Evolutionary conservation across 2,329 filamentous ascomycete genomes (phyloP).

Genomic region (Talaromyces verruculosus): DNA sequence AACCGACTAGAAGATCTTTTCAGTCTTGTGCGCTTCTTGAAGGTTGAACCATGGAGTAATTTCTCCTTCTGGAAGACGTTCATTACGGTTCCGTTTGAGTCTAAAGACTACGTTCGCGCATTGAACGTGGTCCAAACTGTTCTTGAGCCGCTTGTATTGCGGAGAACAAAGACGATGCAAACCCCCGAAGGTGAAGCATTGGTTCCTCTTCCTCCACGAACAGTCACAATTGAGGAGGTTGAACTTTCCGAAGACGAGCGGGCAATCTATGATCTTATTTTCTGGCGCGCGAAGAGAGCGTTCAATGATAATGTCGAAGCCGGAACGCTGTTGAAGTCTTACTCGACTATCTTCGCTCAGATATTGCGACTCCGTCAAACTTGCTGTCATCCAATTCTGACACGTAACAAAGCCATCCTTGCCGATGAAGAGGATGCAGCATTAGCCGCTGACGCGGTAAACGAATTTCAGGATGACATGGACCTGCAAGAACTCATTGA

Average conservation of each 20-base stretch:
- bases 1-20: slow-evolving; percentile 94
- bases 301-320: slow-evolving; percentile 86
- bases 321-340: slow-evolving; percentile 91
- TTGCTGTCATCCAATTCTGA: slow-evolving; percentile 89
- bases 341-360: slow-evolving; percentile 95
- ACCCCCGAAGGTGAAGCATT: slow-evolving; percentile 80
- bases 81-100: slow-evolving; percentile 95
- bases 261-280: slow-evolving; percentile 91
- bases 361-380: slow-evolving; percentile 89
- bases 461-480: slow-evolving; percentile 91
- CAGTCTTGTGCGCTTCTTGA: slow-evolving; percentile 85
- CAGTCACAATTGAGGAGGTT: slow-evolving; percentile 81
- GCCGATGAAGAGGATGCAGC: slow-evolving; percentile 85
- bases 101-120: slow-evolving; percentile 87
- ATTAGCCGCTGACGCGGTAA: slow-evolving; percentile 72
- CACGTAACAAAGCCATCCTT: slow-evolving; percentile 78
- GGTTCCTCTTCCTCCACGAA: slow-evolving; percentile 77
- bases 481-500: slow-evolving; percentile 83
- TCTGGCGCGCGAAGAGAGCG: slow-evolving; percentile 74
- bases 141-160: slow-evolving; percentile 88
- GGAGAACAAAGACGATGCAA: slow-evolving; percentile 97
- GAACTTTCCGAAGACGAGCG: slow-evolving; percentile 81
- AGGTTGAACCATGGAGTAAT: slow-evolving; percentile 96
- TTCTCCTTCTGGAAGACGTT: slow-evolving; percentile 99
- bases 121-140: slow-evolving; percentile 97